Evolutionary conservation across 805 yeast species (phyloP).

Genomic region (Lipomyces chichibuensis): DNA sequence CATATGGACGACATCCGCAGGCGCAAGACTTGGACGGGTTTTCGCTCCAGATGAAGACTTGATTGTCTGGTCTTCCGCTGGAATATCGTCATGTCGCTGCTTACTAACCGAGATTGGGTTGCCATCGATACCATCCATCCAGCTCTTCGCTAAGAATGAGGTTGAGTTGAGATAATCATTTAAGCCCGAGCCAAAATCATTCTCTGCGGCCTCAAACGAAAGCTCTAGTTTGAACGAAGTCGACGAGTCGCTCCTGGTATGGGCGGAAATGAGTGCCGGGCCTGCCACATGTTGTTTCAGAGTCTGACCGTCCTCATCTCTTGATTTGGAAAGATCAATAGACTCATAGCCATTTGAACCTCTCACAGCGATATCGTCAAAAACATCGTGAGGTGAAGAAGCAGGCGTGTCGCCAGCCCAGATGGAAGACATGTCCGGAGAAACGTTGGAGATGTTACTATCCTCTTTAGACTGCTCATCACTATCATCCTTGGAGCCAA

Average conservation of each 20-base stretch:
- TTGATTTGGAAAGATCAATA: neutral
- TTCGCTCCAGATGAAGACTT: slow-evolving; percentile 24
- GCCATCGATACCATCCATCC: neutral
- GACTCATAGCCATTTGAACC: neutral
- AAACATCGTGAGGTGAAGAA: neutral
- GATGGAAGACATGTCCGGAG: neutral
- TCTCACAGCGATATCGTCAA: neutral
- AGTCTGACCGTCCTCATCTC: neutral
- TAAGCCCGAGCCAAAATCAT: slow-evolving; percentile 25
- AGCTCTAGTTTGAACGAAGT: slow-evolving; percentile 20
- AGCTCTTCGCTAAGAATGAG: slow-evolving; percentile 12
- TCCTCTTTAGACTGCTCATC: neutral
- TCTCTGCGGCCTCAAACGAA: slow-evolving; percentile 11
- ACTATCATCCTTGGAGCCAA: neutral
- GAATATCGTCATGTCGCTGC: neutral
- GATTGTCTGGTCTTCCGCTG: slow-evolving; percentile 19
- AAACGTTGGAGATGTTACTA: neutral
- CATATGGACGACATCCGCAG: slow-evolving; percentile 22
- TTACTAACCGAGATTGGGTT: neutral
- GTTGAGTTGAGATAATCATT: slow-evolving; percentile 27
- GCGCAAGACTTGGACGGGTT: slow-evolving; percentile 31
- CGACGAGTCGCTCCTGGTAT: slow-evolving; percentile 7
- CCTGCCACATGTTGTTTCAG: neutral
- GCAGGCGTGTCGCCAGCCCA: neutral
- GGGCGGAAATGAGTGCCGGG: neutral